A percentile compares a stretch with the other conserved stretches of the same genome.
Conservation (phyloP, 306 rosid species). For the Quercus parvula region DNA sequence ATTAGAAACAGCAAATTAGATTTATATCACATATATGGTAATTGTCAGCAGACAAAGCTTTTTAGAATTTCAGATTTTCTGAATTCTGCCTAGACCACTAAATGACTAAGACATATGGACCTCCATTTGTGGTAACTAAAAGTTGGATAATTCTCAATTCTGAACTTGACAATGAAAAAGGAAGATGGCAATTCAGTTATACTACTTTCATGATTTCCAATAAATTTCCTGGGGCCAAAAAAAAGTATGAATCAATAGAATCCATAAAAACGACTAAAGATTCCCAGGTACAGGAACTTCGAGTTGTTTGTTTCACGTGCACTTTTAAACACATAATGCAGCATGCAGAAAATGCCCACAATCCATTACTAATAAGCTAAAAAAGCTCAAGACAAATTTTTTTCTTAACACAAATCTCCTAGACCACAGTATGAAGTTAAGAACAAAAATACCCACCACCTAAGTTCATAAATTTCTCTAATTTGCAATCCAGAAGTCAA, state of each 20-base stretch:
- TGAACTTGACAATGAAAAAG: neutral
- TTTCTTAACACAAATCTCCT: too few relatives aligned
- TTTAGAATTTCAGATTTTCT: neutral
- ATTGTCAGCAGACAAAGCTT: neutral
- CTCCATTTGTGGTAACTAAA: neutral
- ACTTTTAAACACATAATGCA: neutral
- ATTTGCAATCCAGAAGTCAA: constrained; percentile 6
- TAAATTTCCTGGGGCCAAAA: neutral
- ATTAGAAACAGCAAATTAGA: neutral
- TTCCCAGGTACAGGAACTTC: neutral
- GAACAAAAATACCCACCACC: too few relatives aligned
- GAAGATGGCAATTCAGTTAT: neutral
- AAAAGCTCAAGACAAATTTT: too few relatives aligned
- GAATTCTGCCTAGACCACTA: too few relatives aligned
- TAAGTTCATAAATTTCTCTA: neutral
- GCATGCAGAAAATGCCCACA: too few relatives aligned
- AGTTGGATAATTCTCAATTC: neutral
- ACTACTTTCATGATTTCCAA: neutral
- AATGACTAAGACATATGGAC: too few relatives aligned
- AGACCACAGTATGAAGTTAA: too few relatives aligned
- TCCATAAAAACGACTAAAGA: neutral
- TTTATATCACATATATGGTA: neutral
- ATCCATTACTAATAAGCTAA: too few relatives aligned
- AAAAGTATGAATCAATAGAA: neutral
- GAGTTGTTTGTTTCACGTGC: neutral